phyloP scores from a whole-genome alignment of 768 basidiomycete species.

The Pleurotus cornucopiae region DNA sequence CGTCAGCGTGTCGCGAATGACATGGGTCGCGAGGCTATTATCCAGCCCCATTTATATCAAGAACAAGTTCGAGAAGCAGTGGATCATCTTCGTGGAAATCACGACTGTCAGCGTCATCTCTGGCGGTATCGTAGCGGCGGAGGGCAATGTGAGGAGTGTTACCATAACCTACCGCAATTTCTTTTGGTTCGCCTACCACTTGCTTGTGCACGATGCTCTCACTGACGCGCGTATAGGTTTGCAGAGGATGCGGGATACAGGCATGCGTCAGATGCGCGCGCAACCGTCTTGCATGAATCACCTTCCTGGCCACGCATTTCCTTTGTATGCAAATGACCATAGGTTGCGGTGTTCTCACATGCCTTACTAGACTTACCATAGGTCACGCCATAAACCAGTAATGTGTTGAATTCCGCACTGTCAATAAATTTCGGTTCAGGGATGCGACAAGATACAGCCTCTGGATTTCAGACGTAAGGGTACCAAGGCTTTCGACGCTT shows the following conservation, averaged over 20 bases:
- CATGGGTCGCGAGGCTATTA: constrained; percentile 22
- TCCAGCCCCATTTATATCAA: constrained; percentile 24
- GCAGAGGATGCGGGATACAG: background rate
- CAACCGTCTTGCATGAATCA: background rate
- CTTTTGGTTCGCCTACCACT: constrained; percentile 39
- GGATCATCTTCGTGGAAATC: constrained; percentile 41
- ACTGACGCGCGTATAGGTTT: background rate
- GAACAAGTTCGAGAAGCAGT: constrained; percentile 28
- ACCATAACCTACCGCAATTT: constrained; percentile 31
- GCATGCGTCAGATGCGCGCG: background rate
- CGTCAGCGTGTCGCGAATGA: constrained; percentile 35
- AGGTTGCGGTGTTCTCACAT: too few species aligned
- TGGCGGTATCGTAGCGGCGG: constrained; percentile 32
- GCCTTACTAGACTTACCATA: too few species aligned
- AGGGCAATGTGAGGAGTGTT: constrained; percentile 42
- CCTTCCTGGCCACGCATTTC: background rate
- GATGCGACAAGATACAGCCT: too few species aligned
- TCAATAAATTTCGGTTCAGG: too few species aligned
- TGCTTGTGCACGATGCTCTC: background rate
- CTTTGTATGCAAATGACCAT: too few species aligned
- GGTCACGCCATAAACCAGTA: too few species aligned
- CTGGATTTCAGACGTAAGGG: too few species aligned
- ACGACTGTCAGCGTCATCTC: constrained; percentile 37
- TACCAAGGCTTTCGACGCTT: background rate
- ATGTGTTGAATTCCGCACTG: too few species aligned